Evolutionary conservation across 352 stramenopile genomes (phyloP).

Genomic region (Proteromonas lacertae): DNA sequence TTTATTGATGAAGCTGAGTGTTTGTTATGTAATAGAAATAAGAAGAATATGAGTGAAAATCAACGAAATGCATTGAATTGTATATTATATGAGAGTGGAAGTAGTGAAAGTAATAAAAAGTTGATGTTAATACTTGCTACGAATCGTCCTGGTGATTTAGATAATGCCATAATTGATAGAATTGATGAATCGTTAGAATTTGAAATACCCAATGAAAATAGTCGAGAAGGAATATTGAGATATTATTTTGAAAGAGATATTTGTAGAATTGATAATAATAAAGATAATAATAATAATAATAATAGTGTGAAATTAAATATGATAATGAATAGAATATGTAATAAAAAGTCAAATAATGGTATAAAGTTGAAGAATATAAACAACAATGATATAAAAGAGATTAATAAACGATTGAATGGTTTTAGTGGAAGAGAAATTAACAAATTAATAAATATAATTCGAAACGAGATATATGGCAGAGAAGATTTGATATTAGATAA

Average conservation of each 20-base stretch:
- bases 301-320: too few relatives aligned
- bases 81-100: slow-evolving; percentile 73
- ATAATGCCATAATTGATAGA: slow-evolving; percentile 76
- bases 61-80: slow-evolving; percentile 69
- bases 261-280: slow-evolving; percentile 6
- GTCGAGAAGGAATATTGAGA: slow-evolving; percentile 22
- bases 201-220: slow-evolving; percentile 32
- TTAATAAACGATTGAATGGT: slow-evolving; percentile 61
- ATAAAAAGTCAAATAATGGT: too few relatives aligned
- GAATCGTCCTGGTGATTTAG: slow-evolving; percentile 81
- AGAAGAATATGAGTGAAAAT: slow-evolving; percentile 3
- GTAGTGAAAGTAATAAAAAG: slow-evolving; percentile 45
- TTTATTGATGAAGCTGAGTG: slow-evolving; percentile 89
- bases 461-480: slow-evolving; percentile 80
- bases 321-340: too few relatives aligned
- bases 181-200: slow-evolving; percentile 78
- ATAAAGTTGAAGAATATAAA: too few relatives aligned
- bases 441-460: slow-evolving; percentile 95
- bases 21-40: slow-evolving; percentile 51
- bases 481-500: slow-evolving; percentile 57
- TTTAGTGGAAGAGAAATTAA: slow-evolving; percentile 92
- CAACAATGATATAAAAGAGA: slow-evolving; percentile 22
- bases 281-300: slow-evolving; percentile 1
- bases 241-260: slow-evolving; percentile 14
- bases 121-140: slow-evolving; percentile 92